Evolutionary conservation across 2,329 filamentous ascomycete species (phyloP).

Genomic region (Fusarium sp.): DNA sequence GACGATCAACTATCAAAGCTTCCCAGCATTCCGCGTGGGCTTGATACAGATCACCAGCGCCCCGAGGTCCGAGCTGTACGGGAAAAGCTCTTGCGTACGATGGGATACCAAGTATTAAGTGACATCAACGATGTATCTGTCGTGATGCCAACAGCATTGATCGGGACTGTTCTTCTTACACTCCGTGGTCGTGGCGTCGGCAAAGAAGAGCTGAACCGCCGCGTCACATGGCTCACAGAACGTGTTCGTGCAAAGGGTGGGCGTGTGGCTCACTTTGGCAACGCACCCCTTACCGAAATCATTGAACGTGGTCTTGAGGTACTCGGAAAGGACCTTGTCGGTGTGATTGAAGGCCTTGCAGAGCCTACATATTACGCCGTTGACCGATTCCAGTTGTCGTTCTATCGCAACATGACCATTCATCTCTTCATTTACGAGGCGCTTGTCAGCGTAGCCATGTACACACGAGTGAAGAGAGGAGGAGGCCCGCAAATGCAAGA

Average conservation of each 20-base stretch:
- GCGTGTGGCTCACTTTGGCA: slow-evolving; percentile 92
- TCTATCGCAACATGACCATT: slow-evolving; percentile 99
- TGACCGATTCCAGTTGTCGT: slow-evolving; percentile 95
- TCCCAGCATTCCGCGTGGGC: slow-evolving; percentile 59
- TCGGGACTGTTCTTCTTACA: slow-evolving; percentile 93
- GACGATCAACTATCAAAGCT: slow-evolving; percentile 77
- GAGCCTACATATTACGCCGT: slow-evolving; percentile 96
- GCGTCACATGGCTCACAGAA: slow-evolving; percentile 90
- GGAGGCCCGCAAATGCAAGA: slow-evolving; percentile 87
- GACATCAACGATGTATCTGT: slow-evolving; percentile 98
- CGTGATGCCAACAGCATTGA: slow-evolving; percentile 97
- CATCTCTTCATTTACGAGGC: slow-evolving; percentile 97
- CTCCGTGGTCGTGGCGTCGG: slow-evolving; percentile 93
- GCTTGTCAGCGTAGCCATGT: slow-evolving; percentile 90
- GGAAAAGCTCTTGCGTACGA: slow-evolving; percentile 83
- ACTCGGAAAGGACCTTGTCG: slow-evolving; percentile 89
- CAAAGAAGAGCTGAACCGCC: slow-evolving; percentile 84
- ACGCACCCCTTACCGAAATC: slow-evolving; percentile 82
- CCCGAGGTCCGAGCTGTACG: slow-evolving; percentile 69
- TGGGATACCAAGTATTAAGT: slow-evolving; percentile 92
- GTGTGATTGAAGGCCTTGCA: slow-evolving; percentile 81
- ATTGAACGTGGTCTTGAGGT: slow-evolving; percentile 93
- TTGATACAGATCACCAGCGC: slow-evolving; percentile 63
- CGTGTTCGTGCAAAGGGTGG: slow-evolving; percentile 89
- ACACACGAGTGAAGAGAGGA: slow-evolving; percentile 90